Evolutionary conservation across 352 stramenopile species (phyloP), one percentile per base, ranked within the genome.

Genomic region (Thraustochytrium striatum): DNA sequence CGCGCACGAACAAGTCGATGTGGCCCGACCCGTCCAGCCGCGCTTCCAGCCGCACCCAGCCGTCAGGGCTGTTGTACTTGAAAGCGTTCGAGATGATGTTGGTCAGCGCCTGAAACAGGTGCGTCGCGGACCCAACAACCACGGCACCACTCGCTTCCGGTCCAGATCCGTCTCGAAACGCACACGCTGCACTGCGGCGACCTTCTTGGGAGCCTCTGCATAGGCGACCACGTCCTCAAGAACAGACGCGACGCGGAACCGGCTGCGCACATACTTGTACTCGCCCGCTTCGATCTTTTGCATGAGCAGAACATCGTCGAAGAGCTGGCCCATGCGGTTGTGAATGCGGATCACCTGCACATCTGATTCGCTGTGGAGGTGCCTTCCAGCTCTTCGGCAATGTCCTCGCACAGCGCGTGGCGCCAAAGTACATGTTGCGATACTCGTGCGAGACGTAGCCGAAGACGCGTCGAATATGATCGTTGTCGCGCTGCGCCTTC

Each of bases 301-400:
- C 59, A 70, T 70, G 41, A 70, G 59, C 21, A 70, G 30, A 38
- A 33, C 50, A 28, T 70, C 59, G 25, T 70, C 59, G 2, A 70
- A 70, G 59, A 70, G 59, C 9, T 70, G 59, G 38, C 59, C 59
- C 59, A 70, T 70, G 59, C 59, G 59, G n/a, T 70, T 70, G 35
- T 70, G 59, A 28, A 70, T 70, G 19, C 59, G 59, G 3, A 70
- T 2, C 11, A 70, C 53, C 28, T 70, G 59, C 2, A 38, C 59
- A 70, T 70, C 2, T 70, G 35, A 30, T 70, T 38, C 13, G 50
- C 35, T 38, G 53, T 70, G 36, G 59, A 33, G 41, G 35, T 70
- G 9, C 59, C 59, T n/a, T 70, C 35, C 33, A 70, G 41, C 41
- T 70, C 59, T 28, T 70, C 59, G 41, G 35, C 50, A 11, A 70